Percentiles rank a stretch among this genome's conserved stretches.
Evolutionary conservation across 345 rosid genomes (phyloP).

Genomic region (Murraya paniculata): DNA sequence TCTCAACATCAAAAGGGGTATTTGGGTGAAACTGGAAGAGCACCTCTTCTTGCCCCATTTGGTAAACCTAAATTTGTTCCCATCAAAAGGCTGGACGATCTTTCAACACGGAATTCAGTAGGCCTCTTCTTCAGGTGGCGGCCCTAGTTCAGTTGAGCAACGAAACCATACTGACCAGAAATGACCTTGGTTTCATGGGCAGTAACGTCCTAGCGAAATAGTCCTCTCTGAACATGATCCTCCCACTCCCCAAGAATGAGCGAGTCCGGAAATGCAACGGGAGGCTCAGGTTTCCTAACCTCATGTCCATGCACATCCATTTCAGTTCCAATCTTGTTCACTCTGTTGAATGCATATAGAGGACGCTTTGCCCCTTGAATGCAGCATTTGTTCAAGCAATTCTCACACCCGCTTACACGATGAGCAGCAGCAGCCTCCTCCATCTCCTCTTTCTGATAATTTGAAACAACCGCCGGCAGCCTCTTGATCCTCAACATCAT

Average conservation of each 20-base stretch:
- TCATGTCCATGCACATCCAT: conserved; percentile 26
- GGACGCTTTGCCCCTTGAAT: conserved; percentile 72
- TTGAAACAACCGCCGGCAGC: conserved; percentile 78
- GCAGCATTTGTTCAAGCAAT: conserved; percentile 72
- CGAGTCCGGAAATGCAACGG: conserved; percentile 65
- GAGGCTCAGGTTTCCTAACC: conserved; percentile 28
- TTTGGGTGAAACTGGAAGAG: conserved; percentile 75
- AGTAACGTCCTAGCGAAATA: conserved; percentile 91
- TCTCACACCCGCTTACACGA: conserved; percentile 69
- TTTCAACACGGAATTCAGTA: conserved; percentile 89
- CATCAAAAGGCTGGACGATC: conserved; percentile 92
- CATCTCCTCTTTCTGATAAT: conserved; percentile 71
- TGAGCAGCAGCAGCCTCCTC: conserved; percentile 41
- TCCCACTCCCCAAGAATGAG: conserved; percentile 96
- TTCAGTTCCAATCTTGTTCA: conserved; percentile 24
- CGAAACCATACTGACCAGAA: conserved; percentile 74
- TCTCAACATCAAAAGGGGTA: conserved; percentile 60
- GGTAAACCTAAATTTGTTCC: conserved; percentile 85
- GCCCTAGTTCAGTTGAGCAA: conserved; percentile 93
- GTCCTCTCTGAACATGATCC: conserved; percentile 79
- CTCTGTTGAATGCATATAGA: conserved; percentile 63
- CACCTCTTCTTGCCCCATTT: conserved; percentile 93
- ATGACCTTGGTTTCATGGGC: conserved; percentile 98
- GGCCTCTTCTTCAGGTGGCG: conserved; percentile 98
- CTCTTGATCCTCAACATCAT: conserved; percentile 79